Percentiles rank a stretch among this genome's conserved stretches.
Conservation (phyloP, 2,329 filamentous ascomycete species). For the Stagonosporopsis tanaceti region DNA sequence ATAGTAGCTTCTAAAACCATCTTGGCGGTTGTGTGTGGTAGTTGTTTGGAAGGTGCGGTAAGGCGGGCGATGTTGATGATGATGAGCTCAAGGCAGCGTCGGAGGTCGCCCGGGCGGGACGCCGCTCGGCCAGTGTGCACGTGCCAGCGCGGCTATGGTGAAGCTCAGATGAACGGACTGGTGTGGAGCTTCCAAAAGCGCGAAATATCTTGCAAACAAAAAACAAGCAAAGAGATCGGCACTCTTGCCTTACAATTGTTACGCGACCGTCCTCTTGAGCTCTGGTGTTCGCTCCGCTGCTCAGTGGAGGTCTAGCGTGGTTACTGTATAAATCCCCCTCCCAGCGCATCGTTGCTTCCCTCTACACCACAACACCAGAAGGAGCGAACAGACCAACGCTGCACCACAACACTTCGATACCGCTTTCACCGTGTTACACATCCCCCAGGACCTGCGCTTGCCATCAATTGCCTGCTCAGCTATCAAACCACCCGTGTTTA, state of each 20-base stretch:
- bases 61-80: constrained; percentile 26
- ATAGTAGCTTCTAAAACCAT: constrained; percentile 99
- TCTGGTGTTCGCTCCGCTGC: not conserved
- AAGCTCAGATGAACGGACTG: not conserved
- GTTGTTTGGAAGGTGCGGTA: constrained; percentile 14
- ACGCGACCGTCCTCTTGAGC: not conserved
- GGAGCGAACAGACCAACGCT: constrained; percentile 23
- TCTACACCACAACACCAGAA: constrained; percentile 26
- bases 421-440: not conserved
- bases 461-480: not conserved
- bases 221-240: not conserved
- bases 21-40: constrained; percentile 57
- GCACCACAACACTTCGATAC: constrained; percentile 3
- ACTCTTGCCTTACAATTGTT: not conserved
- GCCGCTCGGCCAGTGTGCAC: constrained; percentile 18
- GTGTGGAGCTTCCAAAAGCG: not conserved
- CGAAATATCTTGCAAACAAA: not conserved
- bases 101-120: constrained; percentile 23
- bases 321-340: constrained; percentile 4
- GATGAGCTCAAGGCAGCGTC: constrained; percentile 34
- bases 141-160: constrained; percentile 13
- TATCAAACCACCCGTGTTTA: constrained; percentile 14
- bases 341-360: constrained; percentile 21
- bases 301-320: constrained; percentile 2
- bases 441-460: not conserved